Base-by-base conservation (phyloP, 2,329 filamentous ascomycete species). In the Alternaria burnsii region DNA sequence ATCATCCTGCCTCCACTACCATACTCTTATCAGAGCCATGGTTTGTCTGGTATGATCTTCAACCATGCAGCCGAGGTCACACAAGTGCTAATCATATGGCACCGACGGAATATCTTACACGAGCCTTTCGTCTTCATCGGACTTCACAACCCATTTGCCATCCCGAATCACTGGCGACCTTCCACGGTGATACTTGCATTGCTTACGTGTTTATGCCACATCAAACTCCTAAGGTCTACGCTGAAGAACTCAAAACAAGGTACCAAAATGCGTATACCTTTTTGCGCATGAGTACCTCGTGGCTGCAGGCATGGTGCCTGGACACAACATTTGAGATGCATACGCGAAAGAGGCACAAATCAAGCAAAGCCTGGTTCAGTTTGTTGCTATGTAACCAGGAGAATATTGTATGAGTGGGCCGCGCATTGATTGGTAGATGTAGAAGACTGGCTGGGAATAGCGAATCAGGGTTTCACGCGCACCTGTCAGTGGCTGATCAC, bases 121-220 rank as follows among this genome's bases (percentile, higher is more conserved):
- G n/a, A 36, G 18, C 38, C 41, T 43, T 53, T 55, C 51, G 36
- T 38, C 30, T 24, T 38, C 40, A 36, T 28, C 55, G 58, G 51
- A 51, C 30, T 58, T 36, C 47, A 61, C 50, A 26, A 36, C 18
- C 42, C 34, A 42, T 36, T 55, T 50, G 34, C 50, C 41, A 55
- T 36, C 28, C 42, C 32, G 48, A 28, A 34, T 54, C 11, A 20
- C 38, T 43, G 43, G 41, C 22, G 22, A 43, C 30, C 16, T 22
- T 22, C 30, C 22, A 48, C 40, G 22, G 18, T 24, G 42, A 54
- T 41, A 34, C 24, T 52, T 24, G 36, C n/a, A n/a, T 26, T 42
- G 48, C 55, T 43, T 50, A 26, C 20, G 5, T 6, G 28, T n/a
- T 18, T 18, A 30, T 36, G 28, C 2, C n/a, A 36, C 18, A 24